Percentiles rank a stretch among this genome's conserved stretches.
phyloP scores from a whole-genome alignment of 2,329 filamentous ascomycete genomes.

The Pezicula radicicola region DNA sequence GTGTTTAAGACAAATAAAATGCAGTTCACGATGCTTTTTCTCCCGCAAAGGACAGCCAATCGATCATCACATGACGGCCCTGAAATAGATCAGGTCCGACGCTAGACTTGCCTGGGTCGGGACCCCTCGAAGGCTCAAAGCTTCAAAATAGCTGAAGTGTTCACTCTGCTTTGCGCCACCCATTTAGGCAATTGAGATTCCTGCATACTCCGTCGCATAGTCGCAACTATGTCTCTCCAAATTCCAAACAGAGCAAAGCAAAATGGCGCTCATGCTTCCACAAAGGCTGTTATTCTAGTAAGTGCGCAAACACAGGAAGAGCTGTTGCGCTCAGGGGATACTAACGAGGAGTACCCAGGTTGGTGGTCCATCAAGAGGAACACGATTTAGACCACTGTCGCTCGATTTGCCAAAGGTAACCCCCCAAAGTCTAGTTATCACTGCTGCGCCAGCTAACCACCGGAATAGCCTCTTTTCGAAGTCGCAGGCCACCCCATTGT shows the following conservation, averaged over 20 bases:
- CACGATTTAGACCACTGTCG: slow-evolving; percentile 89
- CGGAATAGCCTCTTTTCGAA: slow-evolving; percentile 83
- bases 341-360: slow-evolving; percentile 55
- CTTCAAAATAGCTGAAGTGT: neutral
- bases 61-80: too few relatives aligned
- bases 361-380: slow-evolving; percentile 91
- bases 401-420: slow-evolving; percentile 92
- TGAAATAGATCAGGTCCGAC: too few relatives aligned
- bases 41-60: too few relatives aligned
- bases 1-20: too few relatives aligned
- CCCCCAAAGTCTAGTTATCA: slow-evolving; percentile 13
- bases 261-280: slow-evolving; percentile 54
- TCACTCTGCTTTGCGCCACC: neutral
- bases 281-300: slow-evolving; percentile 95
- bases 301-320: slow-evolving; percentile 19
- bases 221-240: slow-evolving; percentile 38
- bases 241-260: slow-evolving; percentile 42
- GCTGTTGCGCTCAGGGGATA: slow-evolving; percentile 5
- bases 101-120: too few relatives aligned
- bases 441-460: slow-evolving; percentile 5
- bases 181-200: neutral
- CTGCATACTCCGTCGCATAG: neutral
- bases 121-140: too few relatives aligned
- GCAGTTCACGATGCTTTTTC: too few relatives aligned
- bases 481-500: slow-evolving; percentile 98